phyloP scores from a whole-genome alignment of 2,329 filamentous ascomycete species.

The Venturia aucupariae region DNA sequence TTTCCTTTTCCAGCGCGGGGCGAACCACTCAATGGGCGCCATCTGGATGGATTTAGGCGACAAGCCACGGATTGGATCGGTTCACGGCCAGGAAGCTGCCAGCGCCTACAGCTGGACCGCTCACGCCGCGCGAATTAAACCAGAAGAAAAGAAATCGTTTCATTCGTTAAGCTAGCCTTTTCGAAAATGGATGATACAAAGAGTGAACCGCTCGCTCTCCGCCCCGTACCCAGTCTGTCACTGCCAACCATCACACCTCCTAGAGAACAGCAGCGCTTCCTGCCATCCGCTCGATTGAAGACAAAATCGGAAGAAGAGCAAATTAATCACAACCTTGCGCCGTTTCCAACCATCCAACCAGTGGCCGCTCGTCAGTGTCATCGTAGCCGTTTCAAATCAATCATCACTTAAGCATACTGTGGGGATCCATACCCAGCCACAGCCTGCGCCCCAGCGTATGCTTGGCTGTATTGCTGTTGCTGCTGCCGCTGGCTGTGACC shows the following conservation, averaged over 20 bases:
- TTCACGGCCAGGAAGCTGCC: not conserved
- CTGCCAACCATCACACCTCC: constrained; percentile 5
- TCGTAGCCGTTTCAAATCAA: not conserved
- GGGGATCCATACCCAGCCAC: not conserved
- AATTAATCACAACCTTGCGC: not conserved
- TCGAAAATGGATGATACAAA: constrained; percentile 7
- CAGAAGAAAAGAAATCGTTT: constrained; percentile 13
- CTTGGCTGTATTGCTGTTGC: constrained; percentile 1
- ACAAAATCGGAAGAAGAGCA: constrained; percentile 9
- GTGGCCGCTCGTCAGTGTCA: not conserved
- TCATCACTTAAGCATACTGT: not conserved
- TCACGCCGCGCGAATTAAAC: constrained; percentile 7
- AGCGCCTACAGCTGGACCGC: constrained; percentile 5
- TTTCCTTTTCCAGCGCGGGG: not conserved
- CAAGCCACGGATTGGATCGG: constrained; percentile 11
- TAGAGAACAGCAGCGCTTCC: not conserved
- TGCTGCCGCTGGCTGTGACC: not conserved
- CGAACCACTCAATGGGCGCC: not conserved
- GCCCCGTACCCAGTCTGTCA: not conserved
- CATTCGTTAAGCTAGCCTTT: constrained; percentile 10
- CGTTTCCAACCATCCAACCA: not conserved
- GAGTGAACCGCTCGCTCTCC: constrained; percentile 12
- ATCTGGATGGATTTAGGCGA: constrained; percentile 3
- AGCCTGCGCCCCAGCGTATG: not conserved
- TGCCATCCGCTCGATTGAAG: constrained; percentile 4